phyloP scores from a whole-genome alignment of 2,329 filamentous ascomycete genomes.

The Hymenotorrendiella dingleyae region DNA sequence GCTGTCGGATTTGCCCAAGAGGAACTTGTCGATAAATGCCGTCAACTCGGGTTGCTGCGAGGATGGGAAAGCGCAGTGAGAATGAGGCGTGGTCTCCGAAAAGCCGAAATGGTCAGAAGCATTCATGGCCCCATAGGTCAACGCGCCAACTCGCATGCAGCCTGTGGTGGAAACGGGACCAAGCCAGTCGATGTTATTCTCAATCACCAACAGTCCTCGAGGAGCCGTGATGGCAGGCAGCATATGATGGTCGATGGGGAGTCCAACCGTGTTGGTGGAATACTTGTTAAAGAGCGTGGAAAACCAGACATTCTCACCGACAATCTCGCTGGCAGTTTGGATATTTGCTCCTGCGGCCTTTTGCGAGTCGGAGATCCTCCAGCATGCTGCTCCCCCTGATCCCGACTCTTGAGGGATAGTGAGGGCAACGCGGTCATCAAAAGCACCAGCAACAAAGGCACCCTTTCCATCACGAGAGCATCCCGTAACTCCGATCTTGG shows the following conservation, averaged over 20 bases:
- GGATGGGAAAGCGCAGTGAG: conserved; percentile 45
- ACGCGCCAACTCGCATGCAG: conserved; percentile 46
- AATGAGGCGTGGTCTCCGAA: conserved; percentile 41
- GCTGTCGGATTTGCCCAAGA: conserved; percentile 30
- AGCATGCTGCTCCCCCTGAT: conserved; percentile 55
- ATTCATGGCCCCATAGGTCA: conserved; percentile 50
- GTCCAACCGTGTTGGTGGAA: conserved; percentile 37
- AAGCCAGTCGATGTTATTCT: conserved; percentile 48
- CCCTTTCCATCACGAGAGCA: conserved; percentile 62
- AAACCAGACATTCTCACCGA: conserved; percentile 60
- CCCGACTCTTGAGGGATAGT: conserved; percentile 59
- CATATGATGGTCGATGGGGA: conserved; percentile 53
- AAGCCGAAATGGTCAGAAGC: conserved; percentile 46
- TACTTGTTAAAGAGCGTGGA: conserved; percentile 48
- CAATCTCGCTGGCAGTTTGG: conserved; percentile 53
- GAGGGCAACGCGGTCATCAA: conserved; percentile 52
- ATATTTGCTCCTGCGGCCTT: conserved; percentile 50
- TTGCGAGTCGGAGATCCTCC: conserved; percentile 48
- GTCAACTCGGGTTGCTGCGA: conserved; percentile 39
- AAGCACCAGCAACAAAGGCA: conserved; percentile 53
- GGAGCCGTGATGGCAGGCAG: conserved; percentile 54
- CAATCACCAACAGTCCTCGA: conserved; percentile 48
- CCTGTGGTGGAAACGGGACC: conserved; percentile 46
- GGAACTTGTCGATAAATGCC: conserved; percentile 44
- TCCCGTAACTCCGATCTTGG: conserved; percentile 50